Conservation (phyloP, 2,329 filamentous ascomycete species). For the Fusarium piperis region DNA sequence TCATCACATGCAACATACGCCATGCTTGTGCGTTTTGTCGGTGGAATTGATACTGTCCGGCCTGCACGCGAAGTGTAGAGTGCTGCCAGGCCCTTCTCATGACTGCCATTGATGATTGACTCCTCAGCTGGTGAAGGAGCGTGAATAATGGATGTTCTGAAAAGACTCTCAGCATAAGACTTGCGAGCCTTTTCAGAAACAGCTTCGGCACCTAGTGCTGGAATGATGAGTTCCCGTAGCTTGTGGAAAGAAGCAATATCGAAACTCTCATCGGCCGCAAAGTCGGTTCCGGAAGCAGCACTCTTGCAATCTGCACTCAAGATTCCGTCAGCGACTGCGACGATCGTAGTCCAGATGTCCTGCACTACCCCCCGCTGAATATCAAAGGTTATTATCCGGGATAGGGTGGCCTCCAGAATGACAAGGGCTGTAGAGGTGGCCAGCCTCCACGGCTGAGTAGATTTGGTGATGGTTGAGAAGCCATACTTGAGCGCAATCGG, state of each 20-base stretch:
- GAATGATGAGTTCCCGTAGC: slow-evolving; percentile 77
- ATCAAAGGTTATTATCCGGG: slow-evolving; percentile 62
- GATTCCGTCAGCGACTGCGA: slow-evolving; percentile 74
- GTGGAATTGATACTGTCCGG: slow-evolving; percentile 73
- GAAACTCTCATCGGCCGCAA: slow-evolving; percentile 78
- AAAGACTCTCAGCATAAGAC: slow-evolving; percentile 78
- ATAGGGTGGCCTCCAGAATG: slow-evolving; percentile 73
- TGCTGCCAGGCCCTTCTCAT: slow-evolving; percentile 60
- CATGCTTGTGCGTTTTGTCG: slow-evolving; percentile 75
- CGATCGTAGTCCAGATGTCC: slow-evolving; percentile 76
- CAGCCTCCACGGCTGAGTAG: slow-evolving; percentile 79
- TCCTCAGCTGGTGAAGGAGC: slow-evolving; percentile 65
- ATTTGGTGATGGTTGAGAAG: slow-evolving; percentile 77
- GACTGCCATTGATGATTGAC: slow-evolving; percentile 59
- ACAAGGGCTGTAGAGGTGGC: slow-evolving; percentile 77
- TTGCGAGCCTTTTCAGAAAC: slow-evolving; percentile 75
- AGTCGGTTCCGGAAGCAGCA: slow-evolving; percentile 56
- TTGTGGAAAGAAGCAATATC: slow-evolving; percentile 80
- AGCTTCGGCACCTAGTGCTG: slow-evolving; percentile 71
- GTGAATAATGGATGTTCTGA: slow-evolving; percentile 85
- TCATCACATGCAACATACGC: slow-evolving; percentile 84
- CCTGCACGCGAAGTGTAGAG: slow-evolving; percentile 75
- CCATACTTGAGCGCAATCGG: slow-evolving; percentile 84
- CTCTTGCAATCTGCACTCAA: slow-evolving; percentile 69
- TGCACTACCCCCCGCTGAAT: slow-evolving; percentile 58